Conservation (phyloP, 306 rosid species). For the Trifolium pratense region DNA sequence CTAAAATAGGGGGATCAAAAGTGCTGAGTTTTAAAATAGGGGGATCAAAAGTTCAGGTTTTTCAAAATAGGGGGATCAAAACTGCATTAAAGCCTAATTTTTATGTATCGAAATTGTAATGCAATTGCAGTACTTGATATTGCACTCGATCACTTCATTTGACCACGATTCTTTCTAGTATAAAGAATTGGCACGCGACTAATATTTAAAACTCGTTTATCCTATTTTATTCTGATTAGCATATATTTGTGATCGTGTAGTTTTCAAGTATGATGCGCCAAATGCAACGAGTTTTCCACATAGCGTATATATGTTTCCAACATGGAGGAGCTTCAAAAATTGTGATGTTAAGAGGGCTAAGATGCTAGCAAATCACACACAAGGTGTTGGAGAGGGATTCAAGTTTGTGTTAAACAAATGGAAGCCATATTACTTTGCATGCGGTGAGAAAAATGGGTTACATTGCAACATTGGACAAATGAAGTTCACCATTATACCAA, state of each 20-base stretch:
- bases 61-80: too few relatives aligned
- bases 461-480: conserved; percentile 71
- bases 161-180: too few relatives aligned
- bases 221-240: not conserved
- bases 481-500: conserved; percentile 68
- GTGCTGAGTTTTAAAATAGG: too few relatives aligned
- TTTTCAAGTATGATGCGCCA: conserved; percentile 77
- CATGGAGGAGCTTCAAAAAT: conserved; percentile 48
- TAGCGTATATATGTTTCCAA: conserved; percentile 61
- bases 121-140: too few relatives aligned
- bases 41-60: too few relatives aligned
- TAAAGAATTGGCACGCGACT: too few relatives aligned
- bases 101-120: too few relatives aligned
- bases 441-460: too few relatives aligned
- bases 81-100: too few relatives aligned
- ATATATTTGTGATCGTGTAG: conserved; percentile 38
- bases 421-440: conserved; percentile 68
- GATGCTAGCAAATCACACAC: conserved; percentile 46
- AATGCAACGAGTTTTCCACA: conserved; percentile 54
- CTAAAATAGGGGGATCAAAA: too few relatives aligned
- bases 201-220: too few relatives aligned
- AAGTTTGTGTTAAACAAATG: conserved; percentile 54
- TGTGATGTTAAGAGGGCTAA: conserved; percentile 59
- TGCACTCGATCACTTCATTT: too few relatives aligned
- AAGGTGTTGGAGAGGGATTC: conserved; percentile 67